Evolutionary conservation across 495 filamentous ascomycete species (phyloP), one percentile per base, ranked within the genome.

Genomic region (Neurospora cerealis): DNA sequence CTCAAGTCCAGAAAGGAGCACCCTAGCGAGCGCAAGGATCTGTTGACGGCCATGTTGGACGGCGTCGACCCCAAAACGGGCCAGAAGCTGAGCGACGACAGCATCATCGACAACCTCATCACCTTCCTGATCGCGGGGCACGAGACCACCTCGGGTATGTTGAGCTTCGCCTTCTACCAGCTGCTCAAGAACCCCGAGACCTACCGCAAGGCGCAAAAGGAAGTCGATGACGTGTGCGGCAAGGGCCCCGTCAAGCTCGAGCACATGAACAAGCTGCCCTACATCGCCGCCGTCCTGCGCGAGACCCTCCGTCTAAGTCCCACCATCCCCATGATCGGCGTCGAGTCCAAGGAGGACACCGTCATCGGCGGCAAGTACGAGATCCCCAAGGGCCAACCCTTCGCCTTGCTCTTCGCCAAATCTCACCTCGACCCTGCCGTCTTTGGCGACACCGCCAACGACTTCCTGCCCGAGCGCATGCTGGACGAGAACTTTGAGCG

Each of bases 61-160:
- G 90, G 90, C 21, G 86, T 84, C 0, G 92, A 92, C 80, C 84
- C 87, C 10, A 87, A 89, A 81, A 93, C 91, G 2, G 92, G 92
- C 1, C 79, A 88, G 71, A 86, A 86, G 19, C 83, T 94, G 78
- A 85, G 80, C 17, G 88, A 91, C 70, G 79, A 85, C 5, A 88
- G 84, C 69, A 91, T 93, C 76, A 84, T 90, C 32, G 84, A 93
- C 78, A 92, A 93, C 77, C 88, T 94, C 82, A 89, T 91, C 69
- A 93, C 91, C 0, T 93, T 93, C 75, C 79, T 93, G 75, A 89
- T 91, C 78, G 90, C 89, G 34, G 91, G 92, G 1, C 91, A 94
- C 75, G 92, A 94, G 80, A 94, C 92, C 0, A 94, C 92, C 0
- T 89, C 88, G 17, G 87, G 86, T 1, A 69, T 86, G 1, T 74